These are phyloP conservation scores for Sanghuangporus sanghuang DNA, from an alignment of 1,284 basidiomycete genomes.

Conservation along the genomic window DNA sequence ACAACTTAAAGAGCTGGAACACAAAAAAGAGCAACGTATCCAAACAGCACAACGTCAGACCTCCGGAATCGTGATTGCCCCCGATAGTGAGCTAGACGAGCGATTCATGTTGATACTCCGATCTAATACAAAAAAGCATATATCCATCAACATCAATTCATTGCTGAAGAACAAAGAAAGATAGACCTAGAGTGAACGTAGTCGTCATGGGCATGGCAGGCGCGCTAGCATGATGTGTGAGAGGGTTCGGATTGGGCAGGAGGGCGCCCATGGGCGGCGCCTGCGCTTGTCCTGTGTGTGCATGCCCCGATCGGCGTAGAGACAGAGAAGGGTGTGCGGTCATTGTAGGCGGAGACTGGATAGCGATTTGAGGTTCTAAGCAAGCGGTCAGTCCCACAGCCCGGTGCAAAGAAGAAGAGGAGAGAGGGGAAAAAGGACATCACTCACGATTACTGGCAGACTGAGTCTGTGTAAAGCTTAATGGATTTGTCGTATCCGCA, in stretches of 20 bases:
- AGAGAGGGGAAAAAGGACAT: background rate
- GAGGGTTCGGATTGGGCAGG: background rate
- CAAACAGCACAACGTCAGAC: background rate
- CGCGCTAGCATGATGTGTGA: slow-evolving; percentile 1
- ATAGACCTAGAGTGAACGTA: slow-evolving; percentile 1
- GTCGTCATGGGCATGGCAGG: slow-evolving; percentile 8
- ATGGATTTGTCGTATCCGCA: background rate
- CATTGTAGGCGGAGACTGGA: background rate
- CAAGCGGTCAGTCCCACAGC: background rate
- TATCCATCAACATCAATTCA: background rate
- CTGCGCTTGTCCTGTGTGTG: no score
- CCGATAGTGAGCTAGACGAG: slow-evolving; percentile 16
- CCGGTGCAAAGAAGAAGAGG: background rate
- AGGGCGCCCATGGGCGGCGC: background rate
- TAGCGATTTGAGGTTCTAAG: background rate
- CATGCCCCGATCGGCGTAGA: no score
- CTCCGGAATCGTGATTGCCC: slow-evolving; percentile 15
- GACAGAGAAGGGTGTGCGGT: background rate
- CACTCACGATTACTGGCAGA: slow-evolving; percentile 1
- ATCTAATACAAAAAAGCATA: background rate
- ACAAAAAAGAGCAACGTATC: no score
- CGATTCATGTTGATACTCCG: slow-evolving; percentile 13
- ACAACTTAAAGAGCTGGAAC: no score
- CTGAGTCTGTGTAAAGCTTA: background rate
- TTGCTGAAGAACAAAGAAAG: background rate